Percentiles rank a stretch among this genome's conserved stretches.
phyloP scores from a whole-genome alignment of 164 flowering plant species.

The Vitis vinifera region ASM3070453v1 NC_081811.1:4282001-4282500 shows the following conservation, averaged over 20 bases:
- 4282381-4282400: no score
- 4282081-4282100: constrained; percentile 34
- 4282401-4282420: no score
- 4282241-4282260: constrained; percentile 24
- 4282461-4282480: no score
- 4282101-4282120: constrained; percentile 26
- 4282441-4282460: no score
- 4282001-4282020: constrained; percentile 42
- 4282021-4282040: constrained; percentile 15
- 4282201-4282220: constrained; percentile 22
- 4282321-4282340: background rate
- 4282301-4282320: constrained; percentile 34
- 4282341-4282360: background rate
- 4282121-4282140: constrained; percentile 10
- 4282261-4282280: constrained; percentile 29
- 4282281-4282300: constrained; percentile 45
- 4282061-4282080: constrained; percentile 41
- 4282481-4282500: no score
- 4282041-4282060: constrained; percentile 31
- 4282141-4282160: constrained; percentile 16
- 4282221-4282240: constrained; percentile 5
- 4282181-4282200: constrained; percentile 18
- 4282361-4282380: no score
- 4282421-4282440: no score
- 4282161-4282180: constrained; percentile 9